phyloP scores from a whole-genome alignment of 2,329 filamentous ascomycete species.

The Aureobasidium melanogenum region DNA sequence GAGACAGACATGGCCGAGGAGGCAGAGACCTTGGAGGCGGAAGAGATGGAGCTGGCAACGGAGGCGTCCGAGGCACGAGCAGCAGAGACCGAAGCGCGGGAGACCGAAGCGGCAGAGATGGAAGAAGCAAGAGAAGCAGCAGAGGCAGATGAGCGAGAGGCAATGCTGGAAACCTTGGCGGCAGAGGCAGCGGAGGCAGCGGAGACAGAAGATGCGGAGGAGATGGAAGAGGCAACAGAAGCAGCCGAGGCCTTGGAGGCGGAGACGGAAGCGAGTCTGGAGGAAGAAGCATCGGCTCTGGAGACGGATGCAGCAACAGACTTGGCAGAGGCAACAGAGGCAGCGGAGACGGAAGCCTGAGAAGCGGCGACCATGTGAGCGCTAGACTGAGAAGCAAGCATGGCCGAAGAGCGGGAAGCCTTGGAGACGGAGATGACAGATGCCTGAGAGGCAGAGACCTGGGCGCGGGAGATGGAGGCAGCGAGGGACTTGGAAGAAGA shows the following conservation, averaged over 20 bases:
- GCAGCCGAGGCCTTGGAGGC: slow-evolving; percentile 10
- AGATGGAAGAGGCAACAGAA: slow-evolving; percentile 7
- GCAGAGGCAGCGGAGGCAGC: neutral
- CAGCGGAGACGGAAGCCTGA: neutral
- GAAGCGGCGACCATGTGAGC: neutral
- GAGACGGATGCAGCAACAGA: neutral
- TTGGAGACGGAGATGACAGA: slow-evolving; percentile 5
- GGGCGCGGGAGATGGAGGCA: neutral
- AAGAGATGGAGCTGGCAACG: neutral
- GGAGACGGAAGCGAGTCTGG: slow-evolving; percentile 3
- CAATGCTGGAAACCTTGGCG: neutral
- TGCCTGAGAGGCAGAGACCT: neutral
- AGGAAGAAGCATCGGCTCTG: neutral
- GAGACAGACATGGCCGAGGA: neutral
- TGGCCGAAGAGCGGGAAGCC: slow-evolving; percentile 3
- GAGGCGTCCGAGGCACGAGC: neutral
- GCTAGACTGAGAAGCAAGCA: neutral
- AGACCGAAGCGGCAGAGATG: neutral
- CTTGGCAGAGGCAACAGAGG: slow-evolving; percentile 6
- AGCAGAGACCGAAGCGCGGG: slow-evolving; percentile 5
- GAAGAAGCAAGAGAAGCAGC: neutral
- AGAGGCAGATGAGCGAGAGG: neutral
- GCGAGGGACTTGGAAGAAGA: neutral
- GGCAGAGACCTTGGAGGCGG: slow-evolving; percentile 3
- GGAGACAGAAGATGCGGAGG: neutral